Base-by-base conservation (phyloP, 176 grass and related monocot genomes). In the Hsuehochloa calcarea region DNA sequence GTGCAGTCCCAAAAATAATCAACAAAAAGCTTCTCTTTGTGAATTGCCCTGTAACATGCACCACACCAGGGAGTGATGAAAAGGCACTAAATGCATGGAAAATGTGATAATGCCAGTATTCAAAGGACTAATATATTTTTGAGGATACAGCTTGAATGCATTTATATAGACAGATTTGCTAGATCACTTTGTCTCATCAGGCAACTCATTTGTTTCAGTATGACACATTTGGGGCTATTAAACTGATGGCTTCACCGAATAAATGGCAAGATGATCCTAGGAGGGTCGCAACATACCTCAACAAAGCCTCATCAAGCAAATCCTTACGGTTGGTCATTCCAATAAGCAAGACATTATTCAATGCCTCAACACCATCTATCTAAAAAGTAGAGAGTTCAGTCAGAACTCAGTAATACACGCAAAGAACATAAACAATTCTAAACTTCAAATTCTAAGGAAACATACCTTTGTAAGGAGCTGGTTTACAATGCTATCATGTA, bases 311-410 rank as follows among this genome's bases (percentile, higher is more conserved):
- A 77, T 99, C 96, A 67, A 99, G 90, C 70, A 95, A 88, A 94
- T 99, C 96, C 89, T 96, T 99, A 82, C 96, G 83, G 84, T 98
- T 98, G 10, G 93, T 98, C 93, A 98, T 98, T 81, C 96, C 96
- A 88, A 99, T 99, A 81, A 99, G 96, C 90, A 99, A 82, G 59
- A 99, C 96, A 14, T 99, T 99, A 68, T 99, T 99, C 81, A 99
- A 81, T 10, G 91, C 81, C 82, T 99, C 96, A 68, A 96, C 96
- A 78, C 96, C 96, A 80, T 98, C 96, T 87, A 98, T 98, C 93
- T 95, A 86, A 39, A 93, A 79, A 52, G 63, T 61, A 72, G 40
- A 87, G 38, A 64, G 74, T 86, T 89, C 74, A 25, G 67, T 82
- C 55, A 81, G 47, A 89, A 43, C 16, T 50, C 58, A 89, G 14